These are phyloP conservation scores for Trypanosoma melophagium DNA, from an alignment of 208 protist genomes.

Conservation along the genomic window DNA sequence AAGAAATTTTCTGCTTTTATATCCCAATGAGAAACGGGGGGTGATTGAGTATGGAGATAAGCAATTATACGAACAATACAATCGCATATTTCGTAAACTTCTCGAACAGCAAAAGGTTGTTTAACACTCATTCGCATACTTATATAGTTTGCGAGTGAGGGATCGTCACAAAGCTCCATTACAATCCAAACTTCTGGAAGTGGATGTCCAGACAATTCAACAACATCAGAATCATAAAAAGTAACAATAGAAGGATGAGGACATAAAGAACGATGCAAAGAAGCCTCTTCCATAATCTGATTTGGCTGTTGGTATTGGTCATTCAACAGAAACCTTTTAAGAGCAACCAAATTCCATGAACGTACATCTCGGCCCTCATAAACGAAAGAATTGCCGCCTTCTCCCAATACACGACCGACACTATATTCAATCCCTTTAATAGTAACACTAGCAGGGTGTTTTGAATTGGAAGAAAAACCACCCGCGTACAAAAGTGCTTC, in stretches of 20 bases:
- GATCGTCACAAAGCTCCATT: conserved; percentile 67
- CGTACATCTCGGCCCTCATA: conserved; percentile 36
- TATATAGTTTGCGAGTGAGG: conserved; percentile 66
- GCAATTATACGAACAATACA: conserved; percentile 54
- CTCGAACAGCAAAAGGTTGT: conserved; percentile 40
- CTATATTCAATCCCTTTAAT: conserved; percentile 55
- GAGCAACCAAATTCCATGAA: conserved; percentile 21
- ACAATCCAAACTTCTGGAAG: conserved; percentile 73
- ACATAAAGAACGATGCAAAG: conserved; percentile 26
- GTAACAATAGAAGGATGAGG: conserved; percentile 29
- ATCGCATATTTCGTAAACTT: conserved; percentile 63
- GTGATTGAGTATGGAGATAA: conserved; percentile 68
- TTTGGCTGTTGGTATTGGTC: conserved; percentile 14
- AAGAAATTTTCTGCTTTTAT: conserved; percentile 94
- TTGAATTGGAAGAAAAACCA: background rate
- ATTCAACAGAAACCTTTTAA: conserved; percentile 24
- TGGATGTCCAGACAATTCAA: conserved; percentile 8
- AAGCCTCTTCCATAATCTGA: conserved; percentile 15
- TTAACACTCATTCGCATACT: conserved; percentile 50
- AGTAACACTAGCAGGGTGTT: conserved; percentile 29
- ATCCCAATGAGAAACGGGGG: conserved; percentile 92
- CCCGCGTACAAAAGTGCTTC: background rate
- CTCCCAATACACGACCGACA: conserved; percentile 43
- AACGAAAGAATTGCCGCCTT: conserved; percentile 61
- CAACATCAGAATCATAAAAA: conserved; percentile 28